Percentiles rank a stretch among this genome's conserved stretches.
These are phyloP conservation scores for Coffea canephora DNA, from an alignment of 257 asterid genomes.

Conservation along the genomic window DNA sequence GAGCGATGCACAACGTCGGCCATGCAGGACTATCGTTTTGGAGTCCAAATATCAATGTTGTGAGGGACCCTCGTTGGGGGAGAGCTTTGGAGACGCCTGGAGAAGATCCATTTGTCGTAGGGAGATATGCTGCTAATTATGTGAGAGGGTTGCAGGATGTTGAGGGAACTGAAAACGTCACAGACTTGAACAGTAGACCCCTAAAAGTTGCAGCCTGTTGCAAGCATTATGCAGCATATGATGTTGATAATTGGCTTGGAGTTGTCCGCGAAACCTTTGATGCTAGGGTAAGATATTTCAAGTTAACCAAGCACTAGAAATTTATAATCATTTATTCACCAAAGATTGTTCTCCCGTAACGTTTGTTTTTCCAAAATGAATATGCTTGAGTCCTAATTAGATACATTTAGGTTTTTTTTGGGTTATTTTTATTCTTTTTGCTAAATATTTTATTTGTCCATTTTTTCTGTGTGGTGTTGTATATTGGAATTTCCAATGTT, in stretches of 20 bases:
- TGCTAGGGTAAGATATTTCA: constrained; percentile 25
- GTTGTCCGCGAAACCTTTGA: constrained; percentile 29
- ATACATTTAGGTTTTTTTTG: too few relatives aligned
- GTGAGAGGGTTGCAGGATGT: constrained; percentile 53
- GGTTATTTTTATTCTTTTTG: too few relatives aligned
- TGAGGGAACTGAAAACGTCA: constrained; percentile 21
- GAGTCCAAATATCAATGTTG: constrained; percentile 49
- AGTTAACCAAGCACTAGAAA: too few relatives aligned
- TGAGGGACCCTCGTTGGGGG: constrained; percentile 60
- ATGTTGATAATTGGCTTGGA: constrained; percentile 43
- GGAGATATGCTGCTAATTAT: constrained; percentile 35
- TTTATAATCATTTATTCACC: too few relatives aligned
- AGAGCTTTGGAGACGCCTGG: constrained; percentile 49
- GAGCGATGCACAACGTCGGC: constrained; percentile 50
- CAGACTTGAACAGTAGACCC: constrained; percentile 32
- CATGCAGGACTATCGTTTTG: constrained; percentile 52
- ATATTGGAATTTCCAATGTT: too few relatives aligned
- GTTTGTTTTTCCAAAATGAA: too few relatives aligned
- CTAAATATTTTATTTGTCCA: too few relatives aligned
- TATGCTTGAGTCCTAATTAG: too few relatives aligned
- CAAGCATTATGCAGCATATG: constrained; percentile 55
- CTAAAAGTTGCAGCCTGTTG: constrained; percentile 45
- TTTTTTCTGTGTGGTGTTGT: too few relatives aligned
- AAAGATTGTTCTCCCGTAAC: too few relatives aligned
- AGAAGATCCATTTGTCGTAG: constrained; percentile 42